These are phyloP conservation scores for Zalerion maritima DNA, from an alignment of 495 filamentous ascomycete species.

Conservation along the genomic window DNA sequence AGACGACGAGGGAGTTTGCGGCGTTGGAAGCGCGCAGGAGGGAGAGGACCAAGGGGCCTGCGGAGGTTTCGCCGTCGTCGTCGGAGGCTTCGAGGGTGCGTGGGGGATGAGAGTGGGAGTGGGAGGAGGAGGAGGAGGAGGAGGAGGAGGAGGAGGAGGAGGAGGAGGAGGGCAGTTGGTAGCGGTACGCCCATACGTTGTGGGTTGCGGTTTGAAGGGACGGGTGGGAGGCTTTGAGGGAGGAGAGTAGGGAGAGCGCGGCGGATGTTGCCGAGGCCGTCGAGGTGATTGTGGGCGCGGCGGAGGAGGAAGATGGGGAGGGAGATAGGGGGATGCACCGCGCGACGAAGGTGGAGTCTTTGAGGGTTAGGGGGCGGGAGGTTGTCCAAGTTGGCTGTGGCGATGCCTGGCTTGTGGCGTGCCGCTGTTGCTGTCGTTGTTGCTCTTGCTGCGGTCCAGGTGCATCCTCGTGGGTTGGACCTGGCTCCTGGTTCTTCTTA, in stretches of 20 bases:
- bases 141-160: too few relatives aligned
- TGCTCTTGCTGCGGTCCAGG: too few relatives aligned
- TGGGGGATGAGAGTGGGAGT: slow-evolving; percentile 3
- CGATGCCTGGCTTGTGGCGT: slow-evolving; percentile 4
- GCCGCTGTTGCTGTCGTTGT: too few relatives aligned
- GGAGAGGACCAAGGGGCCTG: slow-evolving; percentile 64
- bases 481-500: too few relatives aligned
- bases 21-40: slow-evolving; percentile 69
- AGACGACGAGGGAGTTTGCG: slow-evolving; percentile 71
- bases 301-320: slow-evolving; percentile 18
- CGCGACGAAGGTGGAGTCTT: slow-evolving; percentile 36
- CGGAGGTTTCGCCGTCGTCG: slow-evolving; percentile 86
- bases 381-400: slow-evolving; percentile 20
- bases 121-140: too few relatives aligned
- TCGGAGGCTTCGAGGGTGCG: slow-evolving; percentile 65
- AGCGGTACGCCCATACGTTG: slow-evolving; percentile 39
- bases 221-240: slow-evolving; percentile 23
- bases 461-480: too few relatives aligned
- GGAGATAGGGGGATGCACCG: slow-evolving; percentile 26
- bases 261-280: slow-evolving; percentile 19
- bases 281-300: slow-evolving; percentile 20
- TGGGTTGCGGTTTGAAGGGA: slow-evolving; percentile 31
- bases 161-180: slow-evolving; percentile 14
- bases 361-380: slow-evolving; percentile 27
- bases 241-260: slow-evolving; percentile 20